Base-by-base conservation (phyloP, 1,284 basidiomycete genomes). In the Rhodotorula sp. region DNA sequence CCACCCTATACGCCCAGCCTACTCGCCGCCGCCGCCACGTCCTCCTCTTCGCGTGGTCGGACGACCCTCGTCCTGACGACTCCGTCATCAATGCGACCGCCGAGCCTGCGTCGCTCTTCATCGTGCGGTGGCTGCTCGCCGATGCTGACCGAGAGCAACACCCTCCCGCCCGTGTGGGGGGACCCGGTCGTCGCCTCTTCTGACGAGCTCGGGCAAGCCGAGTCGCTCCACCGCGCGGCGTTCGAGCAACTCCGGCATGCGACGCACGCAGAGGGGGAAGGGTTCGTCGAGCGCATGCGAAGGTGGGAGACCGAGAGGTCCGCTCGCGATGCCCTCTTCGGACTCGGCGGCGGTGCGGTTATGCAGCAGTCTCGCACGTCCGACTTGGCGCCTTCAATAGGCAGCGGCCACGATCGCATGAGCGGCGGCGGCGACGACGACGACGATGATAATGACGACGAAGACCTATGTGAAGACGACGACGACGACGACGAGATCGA, bases 261-360 rank as follows among this genome's bases (percentile, higher is more conserved):
- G 39, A 74, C 72, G 23, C 48, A 49, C 18, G 52, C 34, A 5
- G 64, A 68, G 14, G 61, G 66, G 49, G 69, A 71, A 20, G 39
- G 67, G 7, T 71, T 74, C 34, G 72, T 74, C 51, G 72, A 74
- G 47, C 60, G 72, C 21, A 68, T 74, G 64, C 54, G 62, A 39
- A 51, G 69, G 21, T 74, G 72, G 72, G 72, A 74, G 48, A 29
- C 26, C 5, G 62, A 62, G 31, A 51, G 61, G 15, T 58, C 18
- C 0, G 15, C 26, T 18, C 52, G 47, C 52, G 46, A 51, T 15
- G 65, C 39, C 14, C n/a, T 52, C 4, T 57, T 65, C 21, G 10
- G 26, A 12, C 23, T n/a, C 7, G 69, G 54, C 6, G 62, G 31
- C 8, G 56, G 62, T 5, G 1, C 29, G 29, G 29, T 7, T 43